Base-by-base conservation (phyloP, 2,329 filamentous ascomycete genomes). In the Microsporum ferrugineum region DNA sequence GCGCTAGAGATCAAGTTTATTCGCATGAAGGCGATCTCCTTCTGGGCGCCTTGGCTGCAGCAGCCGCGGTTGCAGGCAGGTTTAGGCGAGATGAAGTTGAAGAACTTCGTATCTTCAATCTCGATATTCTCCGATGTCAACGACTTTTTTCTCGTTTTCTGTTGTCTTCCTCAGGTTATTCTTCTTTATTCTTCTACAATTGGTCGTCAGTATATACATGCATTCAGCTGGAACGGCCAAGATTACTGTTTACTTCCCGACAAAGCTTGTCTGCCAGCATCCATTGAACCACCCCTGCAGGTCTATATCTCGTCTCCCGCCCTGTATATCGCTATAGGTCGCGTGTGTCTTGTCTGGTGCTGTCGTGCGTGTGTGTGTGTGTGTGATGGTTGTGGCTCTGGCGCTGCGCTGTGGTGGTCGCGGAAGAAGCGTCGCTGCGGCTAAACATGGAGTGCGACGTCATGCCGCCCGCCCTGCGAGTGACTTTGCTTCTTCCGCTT, bases 1-100 rank as follows among this genome's bases (percentile, higher is more conserved):
- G 53, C 53, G 53, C 53, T 57, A 57, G 53, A 57, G 53, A 57
- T 12, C 33, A 33, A 57, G 7, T 57, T 27, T 27, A 34, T n/a
- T 36, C 53, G 53, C 53, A 33, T 29, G 53, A 57, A 57, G 53
- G 5, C n/a, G 33, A 38, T 57, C 36, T 57, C 33, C 53, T 57
- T 57, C 53, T 38, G 36, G 17, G 53, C 33, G 36, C 33, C 53
- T 36, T 57, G 53, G 53, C 53, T 57, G 45, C 45, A 49, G 43
- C 6, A 27, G 45, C 14, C 8, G 8, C 45, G 45, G 36, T 5
- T 23, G 55, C 57, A 58, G 38, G 57, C 57, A 58, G 38, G 57
- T 43, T 34, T 58, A 58, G 57, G 36, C 38, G 57, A 58, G 27
- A 36, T 39, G 10, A 43, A 14, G 17, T 38, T 41, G 34, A 41